Base-by-base conservation (phyloP, 768 basidiomycete species). In the Leucocoprinus leucothites region DNA sequence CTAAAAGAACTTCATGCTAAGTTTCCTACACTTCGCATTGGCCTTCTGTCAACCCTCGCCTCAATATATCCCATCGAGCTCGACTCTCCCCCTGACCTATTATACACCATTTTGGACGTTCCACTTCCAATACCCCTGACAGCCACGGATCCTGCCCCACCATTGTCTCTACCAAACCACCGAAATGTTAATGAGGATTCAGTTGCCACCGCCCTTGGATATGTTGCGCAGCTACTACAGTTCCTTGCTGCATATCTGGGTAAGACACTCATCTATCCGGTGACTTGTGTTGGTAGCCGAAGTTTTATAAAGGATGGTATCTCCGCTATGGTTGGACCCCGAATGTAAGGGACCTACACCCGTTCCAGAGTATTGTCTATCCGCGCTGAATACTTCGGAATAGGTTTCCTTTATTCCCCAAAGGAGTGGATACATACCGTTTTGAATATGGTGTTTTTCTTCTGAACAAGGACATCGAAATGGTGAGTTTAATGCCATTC, bases 401-500 rank as follows among this genome's bases (percentile, higher is more conserved):
- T 51, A 97, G 95, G 81, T 99, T 98, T 69, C 97, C 97, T 16
- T 73, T 99, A 26, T 99, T 93, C 69, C 87, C 91, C 1, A 91
- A 84, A 71, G 94, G 95, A 3, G 95, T 98, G 56, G 97, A 98
- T 67, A 89, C 88, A 41, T 98, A 98, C 71, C 81, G 97, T 22
- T 99, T 96, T 64, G 96, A 98, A 69, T 99, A 98, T 73, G 97
- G 87, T 3, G 96, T 98, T 3, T 98, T 94, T 69, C 71, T 99
- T 40, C 76, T 98, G 28, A 99, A 99, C 74, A 99, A 98, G 71
- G 80, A 99, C 69, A 94, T 99, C 60, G 96, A 99, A 73, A 78
- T 94, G 82, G 94, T 95, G 60, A 58, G 79, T 57, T n/a, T 25
- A 11, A 25, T 43, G 49, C 43, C 45, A 24, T 48, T 40, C 28